A percentile compares a stretch with the other conserved stretches of the same genome.
Conservation (phyloP, 331 rosid species). For the Rosa hybrid region DNA sequence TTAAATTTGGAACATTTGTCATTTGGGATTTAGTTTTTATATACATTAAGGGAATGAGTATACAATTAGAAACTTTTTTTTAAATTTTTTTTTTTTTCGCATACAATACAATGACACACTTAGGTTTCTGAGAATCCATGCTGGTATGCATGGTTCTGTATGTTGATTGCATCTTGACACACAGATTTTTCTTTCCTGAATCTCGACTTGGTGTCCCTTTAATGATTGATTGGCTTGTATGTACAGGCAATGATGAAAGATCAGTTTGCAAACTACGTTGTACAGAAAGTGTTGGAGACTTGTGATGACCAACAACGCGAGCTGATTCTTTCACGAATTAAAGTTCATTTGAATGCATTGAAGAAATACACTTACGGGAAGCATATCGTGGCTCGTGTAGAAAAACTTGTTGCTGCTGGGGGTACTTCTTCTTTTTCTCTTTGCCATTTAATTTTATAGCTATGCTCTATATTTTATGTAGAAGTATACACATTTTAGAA, state of each 20-base stretch:
- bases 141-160: neutral
- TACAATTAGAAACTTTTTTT: neutral
- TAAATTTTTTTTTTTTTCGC: neutral
- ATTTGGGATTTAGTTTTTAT: neutral
- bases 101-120: neutral
- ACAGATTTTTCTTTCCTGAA: neutral
- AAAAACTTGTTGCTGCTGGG: slow-evolving; percentile 99
- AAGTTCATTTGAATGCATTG: slow-evolving; percentile 95
- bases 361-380: slow-evolving; percentile 94
- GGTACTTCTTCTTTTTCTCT: slow-evolving; percentile 44
- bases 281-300: slow-evolving; percentile 92
- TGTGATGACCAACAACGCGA: slow-evolving; percentile 97
- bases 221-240: neutral
- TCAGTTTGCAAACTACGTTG: slow-evolving; percentile 95
- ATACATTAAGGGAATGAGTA: neutral
- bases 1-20: neutral
- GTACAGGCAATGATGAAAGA: slow-evolving; percentile 98
- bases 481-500: neutral
- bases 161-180: neutral
- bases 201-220: neutral
- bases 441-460: neutral
- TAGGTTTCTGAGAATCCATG: neutral
- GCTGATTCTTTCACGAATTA: slow-evolving; percentile 85
- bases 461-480: neutral
- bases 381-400: slow-evolving; percentile 98